Evolutionary conservation across 805 yeast species (phyloP).

Genomic region (Priceomyces melissophilus): DNA sequence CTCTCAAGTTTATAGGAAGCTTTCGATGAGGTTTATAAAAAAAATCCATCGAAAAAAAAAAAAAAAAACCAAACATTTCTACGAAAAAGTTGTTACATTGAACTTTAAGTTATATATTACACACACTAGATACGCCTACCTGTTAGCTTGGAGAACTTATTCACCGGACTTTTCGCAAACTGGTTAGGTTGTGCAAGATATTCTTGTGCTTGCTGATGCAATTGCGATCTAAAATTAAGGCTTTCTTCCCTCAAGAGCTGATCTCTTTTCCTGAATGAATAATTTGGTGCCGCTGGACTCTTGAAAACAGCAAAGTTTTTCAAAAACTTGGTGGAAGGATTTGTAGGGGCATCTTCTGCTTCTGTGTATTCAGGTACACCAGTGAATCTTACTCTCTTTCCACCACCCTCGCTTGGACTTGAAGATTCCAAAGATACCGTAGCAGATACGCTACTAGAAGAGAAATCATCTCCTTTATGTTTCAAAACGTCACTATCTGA

Average conservation of each 20-base stretch:
- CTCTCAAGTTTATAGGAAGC: background rate
- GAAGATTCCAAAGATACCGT: constrained; percentile 7
- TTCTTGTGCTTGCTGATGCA: background rate
- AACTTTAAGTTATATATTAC: background rate
- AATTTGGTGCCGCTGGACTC: constrained; percentile 10
- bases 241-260: constrained; percentile 39
- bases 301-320: constrained; percentile 38
- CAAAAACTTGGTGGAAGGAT: constrained; percentile 31
- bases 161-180: background rate
- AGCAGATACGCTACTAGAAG: constrained; percentile 9
- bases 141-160: constrained; percentile 18
- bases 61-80: background rate
- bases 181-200: background rate
- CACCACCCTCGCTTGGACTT: constrained; percentile 6
- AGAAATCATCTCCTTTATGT: background rate
- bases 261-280: constrained; percentile 31
- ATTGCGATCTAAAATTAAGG: constrained; percentile 22
- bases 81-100: background rate
- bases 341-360: constrained; percentile 55
- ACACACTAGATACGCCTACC: constrained; percentile 13
- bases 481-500: background rate
- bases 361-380: constrained; percentile 52
- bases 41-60: background rate
- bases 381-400: constrained; percentile 48
- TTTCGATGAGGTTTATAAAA: constrained; percentile 6